These are phyloP conservation scores for Sphagnum tenellum DNA, from an alignment of 225 moss, liverwort and hornwort genomes.

Conservation along the genomic window DNA sequence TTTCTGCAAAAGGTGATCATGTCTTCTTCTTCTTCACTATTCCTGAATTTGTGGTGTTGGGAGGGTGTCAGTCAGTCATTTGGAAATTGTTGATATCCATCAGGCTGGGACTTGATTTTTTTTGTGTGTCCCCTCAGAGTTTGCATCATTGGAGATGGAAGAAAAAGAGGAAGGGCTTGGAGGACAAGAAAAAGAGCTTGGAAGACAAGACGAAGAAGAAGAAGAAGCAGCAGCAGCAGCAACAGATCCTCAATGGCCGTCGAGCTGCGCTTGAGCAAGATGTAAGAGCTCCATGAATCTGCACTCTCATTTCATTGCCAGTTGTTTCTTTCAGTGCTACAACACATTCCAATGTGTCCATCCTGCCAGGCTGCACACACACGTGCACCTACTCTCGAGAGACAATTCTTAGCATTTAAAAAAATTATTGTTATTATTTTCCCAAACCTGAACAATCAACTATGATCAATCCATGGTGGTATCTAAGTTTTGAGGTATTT, in stretches of 20 bases:
- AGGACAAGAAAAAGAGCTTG: constrained; percentile 51
- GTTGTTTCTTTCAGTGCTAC: too few species aligned
- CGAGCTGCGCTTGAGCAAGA: constrained; percentile 78
- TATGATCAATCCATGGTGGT: too few species aligned
- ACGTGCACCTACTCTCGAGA: too few species aligned
- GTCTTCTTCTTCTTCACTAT: background rate
- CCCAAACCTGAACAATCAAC: too few species aligned
- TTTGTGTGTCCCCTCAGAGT: constrained; percentile 26
- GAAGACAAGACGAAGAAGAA: too few species aligned
- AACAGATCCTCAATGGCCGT: constrained; percentile 49
- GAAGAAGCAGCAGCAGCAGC: too few species aligned
- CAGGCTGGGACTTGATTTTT: background rate
- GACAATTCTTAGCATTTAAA: too few species aligned
- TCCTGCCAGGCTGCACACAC: too few species aligned
- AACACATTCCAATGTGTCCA: too few species aligned
- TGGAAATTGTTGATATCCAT: background rate
- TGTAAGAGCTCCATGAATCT: constrained; percentile 24
- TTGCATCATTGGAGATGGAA: constrained; percentile 76
- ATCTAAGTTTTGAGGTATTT: background rate
- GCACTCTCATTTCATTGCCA: too few species aligned
- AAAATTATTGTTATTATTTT: too few species aligned
- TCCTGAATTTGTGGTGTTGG: background rate
- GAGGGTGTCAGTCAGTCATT: background rate
- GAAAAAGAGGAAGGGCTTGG: constrained; percentile 67
- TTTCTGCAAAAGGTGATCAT: too few species aligned